Evolutionary conservation across 2,329 filamentous ascomycete genomes (phyloP).

Genomic region (Aschersonia sp.): DNA sequence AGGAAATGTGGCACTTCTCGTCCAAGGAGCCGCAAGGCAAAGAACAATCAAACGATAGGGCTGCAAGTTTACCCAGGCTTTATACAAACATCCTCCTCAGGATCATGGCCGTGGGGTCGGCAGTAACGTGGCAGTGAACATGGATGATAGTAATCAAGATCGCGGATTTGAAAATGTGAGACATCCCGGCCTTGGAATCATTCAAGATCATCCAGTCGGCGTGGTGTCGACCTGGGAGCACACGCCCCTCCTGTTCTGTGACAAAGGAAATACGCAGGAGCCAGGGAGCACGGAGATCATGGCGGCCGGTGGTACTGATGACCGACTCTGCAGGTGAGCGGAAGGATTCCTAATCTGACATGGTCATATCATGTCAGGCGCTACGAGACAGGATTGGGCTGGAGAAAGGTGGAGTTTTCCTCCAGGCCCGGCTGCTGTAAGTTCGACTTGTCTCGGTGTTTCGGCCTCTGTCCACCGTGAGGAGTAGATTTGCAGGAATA

Average conservation of each 20-base stretch:
- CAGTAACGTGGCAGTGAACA: background rate
- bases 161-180: background rate
- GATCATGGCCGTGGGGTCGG: background rate
- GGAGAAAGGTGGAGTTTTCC: slow-evolving; percentile 3
- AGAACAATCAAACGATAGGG: background rate
- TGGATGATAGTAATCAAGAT: background rate
- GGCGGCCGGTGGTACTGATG: background rate
- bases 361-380: background rate
- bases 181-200: background rate
- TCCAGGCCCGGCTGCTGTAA: slow-evolving; percentile 2
- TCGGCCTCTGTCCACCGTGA: background rate
- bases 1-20: background rate
- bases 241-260: background rate
- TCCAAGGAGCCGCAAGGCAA: background rate
- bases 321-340: background rate
- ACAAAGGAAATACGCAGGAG: background rate
- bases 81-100: background rate
- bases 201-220: too few relatives aligned
- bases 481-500: background rate
- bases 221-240: background rate
- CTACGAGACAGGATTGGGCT: slow-evolving; percentile 1
- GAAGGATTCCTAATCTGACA: slow-evolving; percentile 1
- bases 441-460: background rate
- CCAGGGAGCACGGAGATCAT: background rate
- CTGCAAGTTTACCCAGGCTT: background rate